Conservation (phyloP, 352 stramenopile genomes). For the Phytophthora megakarya region DNA sequence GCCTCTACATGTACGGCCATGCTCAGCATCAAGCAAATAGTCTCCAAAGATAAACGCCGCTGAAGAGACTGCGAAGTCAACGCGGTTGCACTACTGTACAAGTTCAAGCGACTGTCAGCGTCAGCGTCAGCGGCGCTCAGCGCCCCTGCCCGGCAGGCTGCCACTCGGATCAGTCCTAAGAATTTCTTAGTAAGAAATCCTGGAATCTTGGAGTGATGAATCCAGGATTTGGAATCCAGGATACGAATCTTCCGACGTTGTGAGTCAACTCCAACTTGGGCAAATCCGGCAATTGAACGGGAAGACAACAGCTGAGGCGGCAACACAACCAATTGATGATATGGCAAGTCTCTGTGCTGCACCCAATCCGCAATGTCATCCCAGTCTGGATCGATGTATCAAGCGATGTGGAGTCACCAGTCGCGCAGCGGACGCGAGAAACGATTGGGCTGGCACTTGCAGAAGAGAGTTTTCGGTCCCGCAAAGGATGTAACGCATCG, state of each 20-base stretch:
- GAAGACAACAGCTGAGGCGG: slow-evolving; percentile 17
- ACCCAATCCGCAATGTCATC: slow-evolving; percentile 26
- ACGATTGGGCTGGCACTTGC: slow-evolving; percentile 26
- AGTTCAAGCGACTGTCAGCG: too few species aligned
- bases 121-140: too few species aligned
- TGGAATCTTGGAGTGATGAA: too few species aligned
- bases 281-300: slow-evolving; percentile 14
- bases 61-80: too few species aligned
- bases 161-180: too few species aligned
- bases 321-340: slow-evolving; percentile 40
- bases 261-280: slow-evolving; percentile 15
- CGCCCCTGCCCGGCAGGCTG: too few species aligned
- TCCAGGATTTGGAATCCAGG: too few species aligned
- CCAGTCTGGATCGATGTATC: slow-evolving; percentile 37
- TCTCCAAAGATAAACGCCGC: too few species aligned
- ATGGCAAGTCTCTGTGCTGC: slow-evolving; percentile 20
- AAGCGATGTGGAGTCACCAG: slow-evolving; percentile 41
- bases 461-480: slow-evolving; percentile 3
- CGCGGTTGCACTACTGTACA: too few species aligned
- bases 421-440: slow-evolving; percentile 10
- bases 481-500: slow-evolving; percentile 10
- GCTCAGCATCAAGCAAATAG: too few species aligned
- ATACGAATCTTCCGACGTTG: slow-evolving; percentile 7
- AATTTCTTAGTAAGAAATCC: too few species aligned
- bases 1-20: too few species aligned